These are phyloP conservation scores for Lichtheimia ramosa DNA, from an alignment of 371 early-diverging fungal species.

Conservation along the genomic window DNA sequence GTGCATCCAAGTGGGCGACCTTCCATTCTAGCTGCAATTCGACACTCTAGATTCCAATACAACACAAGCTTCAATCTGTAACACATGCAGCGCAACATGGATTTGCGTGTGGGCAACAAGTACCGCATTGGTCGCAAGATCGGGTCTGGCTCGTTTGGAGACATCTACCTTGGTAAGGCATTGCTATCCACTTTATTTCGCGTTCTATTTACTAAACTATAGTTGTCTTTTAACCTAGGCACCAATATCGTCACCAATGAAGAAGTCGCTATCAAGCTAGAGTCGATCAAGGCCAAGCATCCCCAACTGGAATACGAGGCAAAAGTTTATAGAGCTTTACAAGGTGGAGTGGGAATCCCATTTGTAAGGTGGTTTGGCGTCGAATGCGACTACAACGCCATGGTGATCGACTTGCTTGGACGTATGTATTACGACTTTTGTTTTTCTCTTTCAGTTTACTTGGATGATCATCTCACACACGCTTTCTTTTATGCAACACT, in stretches of 20 bases:
- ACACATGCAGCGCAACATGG: conserved; percentile 21
- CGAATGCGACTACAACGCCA: conserved; percentile 92
- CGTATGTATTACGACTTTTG: conserved; percentile 41
- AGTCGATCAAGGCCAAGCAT: conserved; percentile 90
- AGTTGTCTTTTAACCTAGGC: conserved; percentile 48
- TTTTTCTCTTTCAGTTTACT: background rate
- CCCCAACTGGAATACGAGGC: conserved; percentile 98
- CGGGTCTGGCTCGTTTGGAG: conserved; percentile 99
- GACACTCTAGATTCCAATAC: no score
- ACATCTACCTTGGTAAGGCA: conserved; percentile 92
- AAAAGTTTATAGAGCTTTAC: conserved; percentile 90
- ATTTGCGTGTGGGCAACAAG: conserved; percentile 85
- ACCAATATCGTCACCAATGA: conserved; percentile 91
- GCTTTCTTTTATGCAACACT: background rate
- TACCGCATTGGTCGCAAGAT: conserved; percentile 96
- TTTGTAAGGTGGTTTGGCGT: conserved; percentile 93
- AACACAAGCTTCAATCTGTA: no score
- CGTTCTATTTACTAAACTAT: background rate
- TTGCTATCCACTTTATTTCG: background rate
- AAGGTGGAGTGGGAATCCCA: conserved; percentile 96
- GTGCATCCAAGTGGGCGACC: background rate
- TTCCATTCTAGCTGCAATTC: no score
- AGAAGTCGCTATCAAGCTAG: conserved; percentile 97
- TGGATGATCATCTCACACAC: no score
- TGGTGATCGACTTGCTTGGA: conserved; percentile 99